Evolutionary conservation across 1,284 basidiomycete species (phyloP).

Genomic region (Ceratorhiza oryzae-sativae): DNA sequence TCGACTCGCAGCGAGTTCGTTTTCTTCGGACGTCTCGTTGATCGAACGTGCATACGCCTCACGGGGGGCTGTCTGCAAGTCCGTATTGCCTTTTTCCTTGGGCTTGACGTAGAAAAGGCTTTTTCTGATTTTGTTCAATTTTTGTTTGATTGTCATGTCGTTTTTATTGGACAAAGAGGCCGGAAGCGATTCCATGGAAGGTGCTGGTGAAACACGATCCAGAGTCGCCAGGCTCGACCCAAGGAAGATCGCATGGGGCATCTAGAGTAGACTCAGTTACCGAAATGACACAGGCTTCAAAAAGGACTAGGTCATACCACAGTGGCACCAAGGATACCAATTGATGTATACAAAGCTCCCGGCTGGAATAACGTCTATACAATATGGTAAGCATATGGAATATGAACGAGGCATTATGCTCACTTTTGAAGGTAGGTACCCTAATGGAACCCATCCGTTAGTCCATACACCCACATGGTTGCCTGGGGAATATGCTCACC

Average conservation of each 20-base stretch:
- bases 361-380: constrained; percentile 62
- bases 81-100: not conserved
- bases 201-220: constrained; percentile 60
- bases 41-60: not conserved
- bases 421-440: constrained; percentile 27
- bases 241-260: constrained; percentile 91
- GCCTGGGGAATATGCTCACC: constrained; percentile 60
- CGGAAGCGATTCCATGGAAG: not conserved
- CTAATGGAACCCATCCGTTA: too few relatives aligned
- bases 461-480: not conserved
- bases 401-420: not conserved
- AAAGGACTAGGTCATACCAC: constrained; percentile 57
- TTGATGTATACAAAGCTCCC: constrained; percentile 80
- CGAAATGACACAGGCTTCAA: too few relatives aligned
- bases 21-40: not conserved
- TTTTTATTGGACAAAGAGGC: not conserved
- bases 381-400: not conserved
- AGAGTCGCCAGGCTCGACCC: constrained; percentile 86
- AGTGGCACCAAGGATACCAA: constrained; percentile 83
- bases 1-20: not conserved
- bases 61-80: not conserved
- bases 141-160: not conserved
- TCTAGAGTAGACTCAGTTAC: constrained; percentile 41
- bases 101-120: constrained; percentile 18
- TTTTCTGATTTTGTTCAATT: not conserved